phyloP scores from a whole-genome alignment of 495 filamentous ascomycete genomes.

The Neurospora sp. region DNA sequence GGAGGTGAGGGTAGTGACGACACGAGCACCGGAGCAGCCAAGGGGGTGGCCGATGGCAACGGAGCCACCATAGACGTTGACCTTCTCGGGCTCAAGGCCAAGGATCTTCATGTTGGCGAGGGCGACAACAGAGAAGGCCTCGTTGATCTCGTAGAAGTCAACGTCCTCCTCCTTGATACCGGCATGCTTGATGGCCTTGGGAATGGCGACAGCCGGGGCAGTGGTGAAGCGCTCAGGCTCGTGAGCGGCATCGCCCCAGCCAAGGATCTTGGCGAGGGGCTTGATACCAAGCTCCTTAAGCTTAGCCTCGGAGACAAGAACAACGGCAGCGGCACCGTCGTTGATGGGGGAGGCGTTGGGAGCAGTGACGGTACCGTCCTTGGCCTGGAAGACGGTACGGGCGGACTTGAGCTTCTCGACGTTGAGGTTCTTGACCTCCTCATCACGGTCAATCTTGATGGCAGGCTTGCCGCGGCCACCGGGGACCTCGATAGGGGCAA shows the following conservation, averaged over 20 bases:
- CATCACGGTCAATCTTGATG: constrained; percentile 71
- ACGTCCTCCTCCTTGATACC: constrained; percentile 62
- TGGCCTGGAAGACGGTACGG: constrained; percentile 75
- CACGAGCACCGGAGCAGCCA: constrained; percentile 85
- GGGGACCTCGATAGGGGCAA: constrained; percentile 78
- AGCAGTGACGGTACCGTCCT: constrained; percentile 85
- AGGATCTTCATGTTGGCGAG: constrained; percentile 92
- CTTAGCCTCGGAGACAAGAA: constrained; percentile 83
- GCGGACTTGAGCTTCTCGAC: constrained; percentile 77
- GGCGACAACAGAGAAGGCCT: constrained; percentile 95
- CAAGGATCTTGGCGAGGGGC: constrained; percentile 87
- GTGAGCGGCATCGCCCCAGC: constrained; percentile 91
- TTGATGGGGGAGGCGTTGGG: constrained; percentile 94
- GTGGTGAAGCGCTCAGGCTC: constrained; percentile 92
- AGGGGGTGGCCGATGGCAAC: constrained; percentile 94
- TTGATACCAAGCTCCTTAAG: constrained; percentile 80
- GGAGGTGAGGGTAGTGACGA: constrained; percentile 80
- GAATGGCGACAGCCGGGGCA: constrained; percentile 86
- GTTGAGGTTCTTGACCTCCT: constrained; percentile 97
- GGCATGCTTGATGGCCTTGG: constrained; percentile 91
- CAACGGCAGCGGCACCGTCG: constrained; percentile 82
- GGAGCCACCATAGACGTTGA: constrained; percentile 91
- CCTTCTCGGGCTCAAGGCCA: constrained; percentile 66
- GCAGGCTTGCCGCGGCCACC: constrained; percentile 84
- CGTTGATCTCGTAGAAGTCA: constrained; percentile 97